Conservation (phyloP, 2,329 filamentous ascomycete species). For the Aureobasidium sp. region DNA sequence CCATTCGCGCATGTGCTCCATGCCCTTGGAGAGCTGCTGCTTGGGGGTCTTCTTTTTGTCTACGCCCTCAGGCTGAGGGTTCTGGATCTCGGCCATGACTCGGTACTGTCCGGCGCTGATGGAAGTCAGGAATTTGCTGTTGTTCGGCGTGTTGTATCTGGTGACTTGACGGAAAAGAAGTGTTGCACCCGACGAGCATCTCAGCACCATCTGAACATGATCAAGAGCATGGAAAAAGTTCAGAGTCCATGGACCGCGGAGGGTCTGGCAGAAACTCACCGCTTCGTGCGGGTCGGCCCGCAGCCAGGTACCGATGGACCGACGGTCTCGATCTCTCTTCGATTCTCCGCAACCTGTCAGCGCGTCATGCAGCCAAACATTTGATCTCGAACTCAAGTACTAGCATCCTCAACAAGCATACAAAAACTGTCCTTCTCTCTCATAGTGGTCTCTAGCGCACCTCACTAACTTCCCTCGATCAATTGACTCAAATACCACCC, state of each 20-base stretch:
- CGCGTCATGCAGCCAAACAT: slow-evolving; percentile 3
- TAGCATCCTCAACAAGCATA: not conserved
- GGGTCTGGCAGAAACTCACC: slow-evolving; percentile 9
- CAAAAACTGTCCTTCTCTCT: no score
- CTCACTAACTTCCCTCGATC: not conserved
- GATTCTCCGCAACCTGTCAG: slow-evolving; percentile 1
- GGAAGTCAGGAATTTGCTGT: not conserved
- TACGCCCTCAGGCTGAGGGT: not conserved
- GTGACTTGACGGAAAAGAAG: not conserved
- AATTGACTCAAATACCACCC: not conserved
- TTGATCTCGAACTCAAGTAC: not conserved
- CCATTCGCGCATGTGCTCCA: slow-evolving; percentile 46
- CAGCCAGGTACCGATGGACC: not conserved
- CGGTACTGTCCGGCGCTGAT: not conserved
- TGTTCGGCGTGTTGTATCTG: not conserved
- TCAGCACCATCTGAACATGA: not conserved
- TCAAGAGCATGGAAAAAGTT: not conserved
- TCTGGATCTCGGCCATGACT: not conserved
- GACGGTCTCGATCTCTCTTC: not conserved
- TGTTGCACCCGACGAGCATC: not conserved
- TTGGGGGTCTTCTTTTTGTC: slow-evolving; percentile 24
- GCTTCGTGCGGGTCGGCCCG: not conserved
- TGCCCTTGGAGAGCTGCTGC: slow-evolving; percentile 44
- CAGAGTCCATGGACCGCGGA: not conserved
- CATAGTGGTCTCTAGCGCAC: no score